Percentiles rank a stretch among this genome's conserved stretches.
These are phyloP conservation scores for Chrysanthemum lavandulifolium DNA, from an alignment of 129 eudicot genomes.

Conservation along the genomic window DNA sequence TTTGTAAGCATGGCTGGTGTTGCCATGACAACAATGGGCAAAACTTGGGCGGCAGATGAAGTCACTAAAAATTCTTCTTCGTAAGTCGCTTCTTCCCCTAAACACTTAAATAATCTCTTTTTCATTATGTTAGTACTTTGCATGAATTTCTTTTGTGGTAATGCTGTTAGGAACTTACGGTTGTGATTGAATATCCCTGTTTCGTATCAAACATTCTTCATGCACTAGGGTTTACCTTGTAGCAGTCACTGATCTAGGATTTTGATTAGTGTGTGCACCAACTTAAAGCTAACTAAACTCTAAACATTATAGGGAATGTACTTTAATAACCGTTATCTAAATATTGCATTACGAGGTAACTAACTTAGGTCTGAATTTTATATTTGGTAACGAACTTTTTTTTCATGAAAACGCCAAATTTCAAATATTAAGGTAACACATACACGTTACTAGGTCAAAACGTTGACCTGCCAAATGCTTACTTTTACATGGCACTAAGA, in stretches of 20 bases:
- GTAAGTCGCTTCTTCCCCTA: slow-evolving; percentile 40
- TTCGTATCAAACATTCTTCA: neutral
- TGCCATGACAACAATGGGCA: slow-evolving; percentile 94
- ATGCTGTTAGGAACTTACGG: slow-evolving; percentile 1
- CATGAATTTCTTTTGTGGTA: slow-evolving; percentile 16
- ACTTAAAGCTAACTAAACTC: neutral
- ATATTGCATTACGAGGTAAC: no score
- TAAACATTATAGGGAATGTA: neutral
- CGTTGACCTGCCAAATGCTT: no score
- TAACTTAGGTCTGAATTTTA: neutral
- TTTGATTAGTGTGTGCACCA: neutral
- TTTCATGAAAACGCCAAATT: no score
- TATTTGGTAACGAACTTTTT: neutral
- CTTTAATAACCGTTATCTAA: no score
- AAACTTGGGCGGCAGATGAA: slow-evolving; percentile 98
- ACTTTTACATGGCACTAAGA: no score
- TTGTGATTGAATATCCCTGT: neutral
- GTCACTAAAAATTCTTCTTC: slow-evolving; percentile 44
- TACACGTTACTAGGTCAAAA: no score
- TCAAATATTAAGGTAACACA: no score
- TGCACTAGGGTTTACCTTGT: neutral
- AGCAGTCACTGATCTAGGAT: neutral
- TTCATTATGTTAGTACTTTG: slow-evolving; percentile 1
- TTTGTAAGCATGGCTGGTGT: slow-evolving; percentile 99
- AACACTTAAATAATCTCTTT: neutral